These are phyloP conservation scores for Dunaliella sp. DNA, from an alignment of 139 green algal species.

Conservation along the genomic window DNA sequence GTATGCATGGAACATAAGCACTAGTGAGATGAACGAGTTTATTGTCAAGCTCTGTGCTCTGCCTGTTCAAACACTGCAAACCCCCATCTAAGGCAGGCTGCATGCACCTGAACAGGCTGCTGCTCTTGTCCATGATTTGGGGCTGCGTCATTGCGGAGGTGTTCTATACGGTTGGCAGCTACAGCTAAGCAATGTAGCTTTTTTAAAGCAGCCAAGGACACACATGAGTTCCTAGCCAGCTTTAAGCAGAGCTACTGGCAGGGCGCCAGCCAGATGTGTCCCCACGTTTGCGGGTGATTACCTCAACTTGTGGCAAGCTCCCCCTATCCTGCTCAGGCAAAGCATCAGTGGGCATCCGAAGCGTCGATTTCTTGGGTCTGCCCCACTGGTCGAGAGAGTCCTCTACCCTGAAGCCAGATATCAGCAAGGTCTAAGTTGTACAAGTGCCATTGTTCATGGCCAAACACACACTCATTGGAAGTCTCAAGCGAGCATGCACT, in stretches of 20 bases:
- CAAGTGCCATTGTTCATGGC: constrained; percentile 6
- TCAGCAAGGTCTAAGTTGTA: constrained; percentile 9
- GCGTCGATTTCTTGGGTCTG: constrained; percentile 26
- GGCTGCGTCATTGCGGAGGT: not conserved
- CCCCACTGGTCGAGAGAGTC: constrained; percentile 46
- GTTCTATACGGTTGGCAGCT: not conserved
- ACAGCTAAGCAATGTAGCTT: not conserved
- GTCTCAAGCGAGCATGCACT: not conserved
- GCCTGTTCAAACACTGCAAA: too few relatives aligned
- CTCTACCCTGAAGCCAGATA: constrained; percentile 25
- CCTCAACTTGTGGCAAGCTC: not conserved
- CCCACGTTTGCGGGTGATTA: not conserved
- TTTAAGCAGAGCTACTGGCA: too few relatives aligned
- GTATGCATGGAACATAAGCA: not conserved
- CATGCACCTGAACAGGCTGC: too few relatives aligned
- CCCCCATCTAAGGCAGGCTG: too few relatives aligned
- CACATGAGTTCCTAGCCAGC: not conserved
- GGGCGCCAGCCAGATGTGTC: too few relatives aligned
- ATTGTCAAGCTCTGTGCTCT: too few relatives aligned
- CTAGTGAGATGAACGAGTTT: too few relatives aligned
- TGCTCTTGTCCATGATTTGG: too few relatives aligned
- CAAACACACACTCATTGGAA: not conserved
- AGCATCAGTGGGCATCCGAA: constrained; percentile 31
- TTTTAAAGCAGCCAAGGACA: not conserved
- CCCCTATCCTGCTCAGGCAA: constrained; percentile 1